A percentile compares a stretch with the other conserved stretches of the same genome.
phyloP scores from a whole-genome alignment of 2,329 filamentous ascomycete genomes.

The Trichophyton mentagrophytes region DNA sequence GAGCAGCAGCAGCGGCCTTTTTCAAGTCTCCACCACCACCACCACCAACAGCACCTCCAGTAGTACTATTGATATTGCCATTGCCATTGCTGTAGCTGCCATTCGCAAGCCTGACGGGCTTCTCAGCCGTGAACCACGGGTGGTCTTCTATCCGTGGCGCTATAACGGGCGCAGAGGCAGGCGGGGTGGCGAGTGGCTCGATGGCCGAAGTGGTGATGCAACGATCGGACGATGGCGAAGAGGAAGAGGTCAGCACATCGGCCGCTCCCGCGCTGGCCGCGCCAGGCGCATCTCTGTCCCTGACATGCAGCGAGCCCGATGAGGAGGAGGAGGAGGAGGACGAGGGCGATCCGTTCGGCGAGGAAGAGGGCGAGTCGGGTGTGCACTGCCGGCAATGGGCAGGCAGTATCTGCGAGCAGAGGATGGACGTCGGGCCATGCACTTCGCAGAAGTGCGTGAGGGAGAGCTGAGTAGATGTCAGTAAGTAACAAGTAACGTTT shows the following conservation, averaged over 20 bases:
- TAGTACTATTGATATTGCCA: constrained; percentile 13
- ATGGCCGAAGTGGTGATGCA: constrained; percentile 8
- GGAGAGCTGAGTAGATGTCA: constrained; percentile 36
- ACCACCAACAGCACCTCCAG: background rate
- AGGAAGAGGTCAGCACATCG: background rate
- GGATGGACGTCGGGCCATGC: constrained; percentile 49
- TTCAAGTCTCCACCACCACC: constrained; percentile 20
- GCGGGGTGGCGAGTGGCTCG: constrained; percentile 15
- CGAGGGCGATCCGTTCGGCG: constrained; percentile 29
- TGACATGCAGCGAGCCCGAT: background rate
- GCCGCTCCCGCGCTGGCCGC: background rate
- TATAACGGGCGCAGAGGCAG: constrained; percentile 12
- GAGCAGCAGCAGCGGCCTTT: background rate
- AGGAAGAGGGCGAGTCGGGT: constrained; percentile 27
- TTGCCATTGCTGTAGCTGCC: constrained; percentile 17
- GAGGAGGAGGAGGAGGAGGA: background rate
- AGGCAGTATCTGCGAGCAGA: constrained; percentile 47
- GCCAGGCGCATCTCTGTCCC: constrained; percentile 9
- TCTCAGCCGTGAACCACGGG: constrained; percentile 38
- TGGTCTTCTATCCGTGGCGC: constrained; percentile 35
- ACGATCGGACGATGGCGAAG: constrained; percentile 8
- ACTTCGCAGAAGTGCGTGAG: constrained; percentile 51
- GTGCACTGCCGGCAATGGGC: constrained; percentile 43
- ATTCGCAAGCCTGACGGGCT: constrained; percentile 24
- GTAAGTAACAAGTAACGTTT: background rate